Base-by-base conservation (phyloP, 768 basidiomycete genomes). In the Trametes coccinea region DNA sequence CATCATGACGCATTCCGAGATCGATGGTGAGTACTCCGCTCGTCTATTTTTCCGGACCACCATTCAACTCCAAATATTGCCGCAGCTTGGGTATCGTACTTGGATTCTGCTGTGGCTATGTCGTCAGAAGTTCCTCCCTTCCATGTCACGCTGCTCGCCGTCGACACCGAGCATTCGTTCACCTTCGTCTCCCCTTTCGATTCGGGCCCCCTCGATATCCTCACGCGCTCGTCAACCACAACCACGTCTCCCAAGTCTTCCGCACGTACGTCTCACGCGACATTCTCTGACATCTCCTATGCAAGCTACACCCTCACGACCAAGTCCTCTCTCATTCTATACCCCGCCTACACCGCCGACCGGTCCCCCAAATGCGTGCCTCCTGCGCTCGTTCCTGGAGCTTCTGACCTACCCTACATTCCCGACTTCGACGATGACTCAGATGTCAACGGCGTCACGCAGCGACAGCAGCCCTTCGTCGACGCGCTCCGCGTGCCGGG, bases 11-110 rank as follows among this genome's bases (percentile, higher is more conserved):
- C 73, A 78, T 51, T 69, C 70, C 5, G 93, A 95, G 69, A 71
- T 92, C 22, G 78, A 86, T 66, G 87, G 92, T 92, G 65, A 61
- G 85, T 74, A 13, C 39, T 33, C 31, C 53, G 44, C 31, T 61
- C 43, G 22, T 45, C n/a, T 53, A 16, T 10, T 53, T 40, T 47
- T 65, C n/a, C 30, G 66, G 49, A 29, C 8, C 44, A 48, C 53
- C 22, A 22, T 22, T 22, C 22, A 22, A 22, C 22, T 22, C 22
- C 22, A 22, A 22, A 22, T 22, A 22, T 16, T 16, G 14, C 41
- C 8, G 5, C 66, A 93, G 92, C 84, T 50, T 93, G 92, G 92
- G 78, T 78, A 39, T 74, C 71, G 9, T 80, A 83, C 63, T 72
- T 90, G 27, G 77, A 80, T 1, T 73, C 72, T 29, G 73, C 76